Base-by-base conservation (phyloP, 805 yeast genomes). In the Wickerhamomyces ciferrii region DNA sequence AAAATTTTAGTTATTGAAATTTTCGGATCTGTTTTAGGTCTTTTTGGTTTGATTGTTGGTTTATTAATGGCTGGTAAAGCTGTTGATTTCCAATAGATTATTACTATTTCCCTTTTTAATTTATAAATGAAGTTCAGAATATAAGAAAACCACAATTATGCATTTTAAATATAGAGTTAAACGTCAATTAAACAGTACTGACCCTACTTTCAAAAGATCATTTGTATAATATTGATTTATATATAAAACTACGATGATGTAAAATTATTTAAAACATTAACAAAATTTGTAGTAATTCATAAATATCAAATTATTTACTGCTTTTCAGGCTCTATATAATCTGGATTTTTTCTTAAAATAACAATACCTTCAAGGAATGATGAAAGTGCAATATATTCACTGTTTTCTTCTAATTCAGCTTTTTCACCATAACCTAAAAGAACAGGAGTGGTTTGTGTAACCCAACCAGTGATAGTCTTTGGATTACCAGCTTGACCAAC, bases 401-500 rank as follows among this genome's bases (percentile, higher is more conserved):
- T 96, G 56, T 87, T 90, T 46, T 67, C 71, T 63, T 95, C 99
- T 55, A 94, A 73, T 67, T 94, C 99, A 0, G 99, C 99, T 52
- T 97, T 78, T 67, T 94, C 99, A 39, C 98, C 98, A 56, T 83
- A 83, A 37, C 94, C 91, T 47, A 94, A 74, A 56, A 94, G 72
- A 19, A 94, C 99, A 0, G 99, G 99, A 0, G 99, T 94, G 5
- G 94, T 87, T 61, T 94, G 99, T 1, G 99, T 94, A 19, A 94
- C 98, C 99, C 99, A 94, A 34, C 99, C 99, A 4, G 99, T 94
- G 42, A 94, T 94, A 13, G 97, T 91, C 74, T 94, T 94, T 42
- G 99, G 99, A 58, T 88, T 89, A 71, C 99, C 99, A 0, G 98
- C 99, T 67, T 92, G 98, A 31, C 99, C 99, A 51, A 94, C 98